These are phyloP conservation scores for Curvularia lunata DNA, from an alignment of 2,329 filamentous ascomycete species.

Conservation along the genomic window DNA sequence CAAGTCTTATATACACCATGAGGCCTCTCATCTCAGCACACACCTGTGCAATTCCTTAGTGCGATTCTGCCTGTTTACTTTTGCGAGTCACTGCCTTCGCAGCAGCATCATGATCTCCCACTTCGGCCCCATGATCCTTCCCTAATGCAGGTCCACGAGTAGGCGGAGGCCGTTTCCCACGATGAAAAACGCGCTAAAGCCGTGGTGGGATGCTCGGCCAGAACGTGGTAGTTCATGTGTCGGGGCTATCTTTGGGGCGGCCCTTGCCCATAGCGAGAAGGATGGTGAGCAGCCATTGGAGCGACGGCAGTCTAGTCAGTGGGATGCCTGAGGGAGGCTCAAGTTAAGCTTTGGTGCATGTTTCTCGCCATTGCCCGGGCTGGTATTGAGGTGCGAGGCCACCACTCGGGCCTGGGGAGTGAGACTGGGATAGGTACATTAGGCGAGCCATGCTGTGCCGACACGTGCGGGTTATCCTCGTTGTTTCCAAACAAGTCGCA, in stretches of 20 bases:
- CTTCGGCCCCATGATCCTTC: conserved; percentile 22
- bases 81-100: conserved; percentile 15
- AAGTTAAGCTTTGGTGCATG: conserved; percentile 21
- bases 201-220: conserved; percentile 17
- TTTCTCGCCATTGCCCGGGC: conserved; percentile 15
- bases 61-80: conserved; percentile 6
- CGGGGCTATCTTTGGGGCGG: conserved; percentile 23
- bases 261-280: conserved; percentile 4
- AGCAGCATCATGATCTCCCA: conserved; percentile 13
- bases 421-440: conserved; percentile 6
- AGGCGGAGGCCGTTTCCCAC: conserved; percentile 16
- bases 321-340: conserved; percentile 22
- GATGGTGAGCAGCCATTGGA: conserved; percentile 13
- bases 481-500: conserved; percentile 6
- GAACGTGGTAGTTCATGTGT: conserved; percentile 14
- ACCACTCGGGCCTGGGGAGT: conserved; percentile 1
- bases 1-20: conserved; percentile 16
- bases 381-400: conserved; percentile 21
- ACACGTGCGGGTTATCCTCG: conserved; percentile 1
- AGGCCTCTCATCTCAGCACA: conserved; percentile 20
- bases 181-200: conserved; percentile 11
- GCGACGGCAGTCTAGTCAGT: conserved; percentile 13
- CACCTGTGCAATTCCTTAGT: conserved; percentile 9
- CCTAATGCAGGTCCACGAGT: conserved; percentile 8
- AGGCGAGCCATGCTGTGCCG: conserved; percentile 17